A percentile compares a stretch with the other conserved stretches of the same genome.
Evolutionary conservation across 352 stramenopile species (phyloP).

Genomic region (Thraustochytrium sp.): DNA sequence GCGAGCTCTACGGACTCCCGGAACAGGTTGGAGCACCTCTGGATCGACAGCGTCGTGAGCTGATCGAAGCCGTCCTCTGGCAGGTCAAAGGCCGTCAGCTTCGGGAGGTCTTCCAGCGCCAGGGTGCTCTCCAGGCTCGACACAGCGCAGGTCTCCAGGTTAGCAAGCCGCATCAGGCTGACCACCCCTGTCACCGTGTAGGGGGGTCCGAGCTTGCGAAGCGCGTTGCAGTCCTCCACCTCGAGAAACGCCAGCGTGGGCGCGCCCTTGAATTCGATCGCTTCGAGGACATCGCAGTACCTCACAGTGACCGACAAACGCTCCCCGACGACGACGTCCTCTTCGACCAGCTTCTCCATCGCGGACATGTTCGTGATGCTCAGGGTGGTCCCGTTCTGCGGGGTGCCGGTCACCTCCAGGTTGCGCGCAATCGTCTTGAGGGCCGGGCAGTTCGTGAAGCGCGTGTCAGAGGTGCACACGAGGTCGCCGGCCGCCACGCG

Average conservation of each 20-base stretch:
- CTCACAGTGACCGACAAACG: too few species aligned
- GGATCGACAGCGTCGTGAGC: background rate
- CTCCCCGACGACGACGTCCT: too few species aligned
- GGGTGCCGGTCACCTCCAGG: too few species aligned
- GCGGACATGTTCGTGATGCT: too few species aligned
- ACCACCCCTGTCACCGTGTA: background rate
- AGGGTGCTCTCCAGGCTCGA: background rate
- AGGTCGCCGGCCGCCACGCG: background rate
- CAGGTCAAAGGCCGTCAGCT: background rate
- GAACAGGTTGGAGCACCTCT: background rate
- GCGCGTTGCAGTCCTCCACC: background rate
- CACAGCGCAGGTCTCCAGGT: background rate
- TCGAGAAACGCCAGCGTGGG: background rate
- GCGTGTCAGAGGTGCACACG: background rate
- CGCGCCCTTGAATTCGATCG: background rate
- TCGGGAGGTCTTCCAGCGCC: background rate
- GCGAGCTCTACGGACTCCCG: background rate
- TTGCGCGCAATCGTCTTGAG: too few species aligned
- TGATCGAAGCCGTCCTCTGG: background rate
- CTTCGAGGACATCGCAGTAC: too few species aligned
- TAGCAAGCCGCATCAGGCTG: background rate
- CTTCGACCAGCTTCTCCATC: too few species aligned
- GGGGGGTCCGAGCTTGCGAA: background rate
- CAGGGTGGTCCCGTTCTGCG: too few species aligned
- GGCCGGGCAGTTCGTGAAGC: background rate